Conservation (phyloP, 2,329 filamentous ascomycete genomes). For the Paramyrothecium roridum region DNA sequence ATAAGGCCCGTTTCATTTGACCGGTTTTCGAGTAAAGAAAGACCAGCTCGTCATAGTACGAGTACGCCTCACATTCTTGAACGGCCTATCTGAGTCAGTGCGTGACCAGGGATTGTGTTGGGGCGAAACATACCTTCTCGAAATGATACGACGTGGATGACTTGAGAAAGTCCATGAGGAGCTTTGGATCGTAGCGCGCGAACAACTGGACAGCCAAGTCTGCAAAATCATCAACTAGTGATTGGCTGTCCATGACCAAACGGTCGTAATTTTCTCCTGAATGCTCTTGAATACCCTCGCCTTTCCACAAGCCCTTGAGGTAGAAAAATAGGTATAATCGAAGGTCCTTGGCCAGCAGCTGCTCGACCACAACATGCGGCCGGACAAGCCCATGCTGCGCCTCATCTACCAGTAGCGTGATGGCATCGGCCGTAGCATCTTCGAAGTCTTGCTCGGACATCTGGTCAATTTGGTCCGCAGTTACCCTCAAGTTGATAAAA, state of each 20-base stretch:
- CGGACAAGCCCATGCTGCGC: constrained; percentile 84
- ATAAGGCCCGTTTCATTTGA: constrained; percentile 85
- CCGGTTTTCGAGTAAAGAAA: constrained; percentile 94
- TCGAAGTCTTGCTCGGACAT: constrained; percentile 71
- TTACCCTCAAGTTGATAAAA: constrained; percentile 82
- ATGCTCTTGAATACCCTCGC: constrained; percentile 59
- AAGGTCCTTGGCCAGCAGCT: constrained; percentile 66
- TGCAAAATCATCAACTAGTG: constrained; percentile 80
- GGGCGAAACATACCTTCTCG: constrained; percentile 53
- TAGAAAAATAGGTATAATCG: constrained; percentile 89
- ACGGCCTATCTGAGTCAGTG: constrained; percentile 44
- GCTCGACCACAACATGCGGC: constrained; percentile 72
- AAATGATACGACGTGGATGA: constrained; percentile 85
- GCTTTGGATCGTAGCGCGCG: constrained; percentile 72
- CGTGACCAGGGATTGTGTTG: not conserved
- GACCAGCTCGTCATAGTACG: constrained; percentile 90
- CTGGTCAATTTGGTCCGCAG: constrained; percentile 62
- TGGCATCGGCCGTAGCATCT: constrained; percentile 76
- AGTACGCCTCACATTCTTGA: constrained; percentile 74
- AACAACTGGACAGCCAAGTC: constrained; percentile 86
- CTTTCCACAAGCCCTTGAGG: constrained; percentile 79
- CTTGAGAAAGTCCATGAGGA: constrained; percentile 86
- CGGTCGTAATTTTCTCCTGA: constrained; percentile 52
- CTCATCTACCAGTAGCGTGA: constrained; percentile 84
- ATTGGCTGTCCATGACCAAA: constrained; percentile 55